phyloP scores from a whole-genome alignment of 345 rosid genomes.

The Trapa bicornis region DNA sequence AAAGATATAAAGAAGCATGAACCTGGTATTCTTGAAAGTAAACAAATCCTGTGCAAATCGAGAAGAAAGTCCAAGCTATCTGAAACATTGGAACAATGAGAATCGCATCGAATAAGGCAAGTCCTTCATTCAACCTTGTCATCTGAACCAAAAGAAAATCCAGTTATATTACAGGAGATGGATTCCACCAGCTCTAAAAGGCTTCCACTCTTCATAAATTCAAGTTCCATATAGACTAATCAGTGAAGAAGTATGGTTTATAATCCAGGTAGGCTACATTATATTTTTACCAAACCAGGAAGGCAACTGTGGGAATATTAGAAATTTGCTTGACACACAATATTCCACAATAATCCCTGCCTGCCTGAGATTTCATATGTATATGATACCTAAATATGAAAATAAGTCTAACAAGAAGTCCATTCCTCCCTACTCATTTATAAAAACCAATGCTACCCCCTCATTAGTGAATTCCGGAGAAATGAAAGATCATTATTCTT shows the following conservation, averaged over 20 bases:
- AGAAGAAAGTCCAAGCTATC: constrained; percentile 99
- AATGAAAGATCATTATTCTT: constrained; percentile 7
- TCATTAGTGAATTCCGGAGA: too few relatives aligned
- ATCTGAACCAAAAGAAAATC: constrained; percentile 34
- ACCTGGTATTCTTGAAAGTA: constrained; percentile 99
- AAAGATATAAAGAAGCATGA: not conserved
- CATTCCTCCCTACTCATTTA: too few relatives aligned
- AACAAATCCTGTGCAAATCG: constrained; percentile 94
- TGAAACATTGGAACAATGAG: constrained; percentile 99
- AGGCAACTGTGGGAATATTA: too few relatives aligned
- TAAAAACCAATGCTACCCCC: too few relatives aligned
- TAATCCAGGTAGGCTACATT: not conserved
- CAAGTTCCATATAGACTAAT: too few relatives aligned
- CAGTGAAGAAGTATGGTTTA: not conserved
- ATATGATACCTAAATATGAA: too few relatives aligned
- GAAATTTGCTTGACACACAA: too few relatives aligned
- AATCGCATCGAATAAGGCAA: constrained; percentile 83
- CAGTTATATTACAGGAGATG: not conserved
- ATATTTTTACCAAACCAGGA: too few relatives aligned
- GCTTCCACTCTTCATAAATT: not conserved
- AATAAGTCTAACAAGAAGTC: too few relatives aligned
- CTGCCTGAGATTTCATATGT: too few relatives aligned
- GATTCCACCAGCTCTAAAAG: not conserved
- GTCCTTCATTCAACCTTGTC: constrained; percentile 93
- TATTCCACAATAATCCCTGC: too few relatives aligned